Evolutionary conservation across 345 rosid genomes (phyloP).

Genomic region (Trapa incisa): DNA sequence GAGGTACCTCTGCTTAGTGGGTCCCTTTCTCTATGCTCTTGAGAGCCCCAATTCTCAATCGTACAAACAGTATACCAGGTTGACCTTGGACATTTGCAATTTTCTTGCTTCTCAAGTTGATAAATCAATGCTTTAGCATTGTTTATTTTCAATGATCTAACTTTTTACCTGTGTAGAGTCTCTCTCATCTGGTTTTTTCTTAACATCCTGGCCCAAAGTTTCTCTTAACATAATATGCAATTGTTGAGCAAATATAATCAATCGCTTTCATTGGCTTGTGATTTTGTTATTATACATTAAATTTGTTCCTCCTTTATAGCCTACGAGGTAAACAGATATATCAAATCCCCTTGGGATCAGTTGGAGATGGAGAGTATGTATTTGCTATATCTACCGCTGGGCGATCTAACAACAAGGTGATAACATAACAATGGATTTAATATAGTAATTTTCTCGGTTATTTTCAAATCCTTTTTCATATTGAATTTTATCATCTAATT

Average conservation of each 20-base stretch:
- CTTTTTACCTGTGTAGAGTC: neutral
- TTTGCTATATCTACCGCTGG: constrained; percentile 62
- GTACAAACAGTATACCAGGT: constrained; percentile 87
- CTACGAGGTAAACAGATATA: constrained; percentile 72
- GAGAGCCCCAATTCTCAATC: constrained; percentile 65
- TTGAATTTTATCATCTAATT: neutral
- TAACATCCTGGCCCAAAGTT: neutral
- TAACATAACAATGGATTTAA: neutral
- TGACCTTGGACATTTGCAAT: neutral
- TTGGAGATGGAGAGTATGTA: constrained; percentile 62
- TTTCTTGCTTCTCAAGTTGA: neutral
- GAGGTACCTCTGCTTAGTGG: constrained; percentile 76
- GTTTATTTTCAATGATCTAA: neutral
- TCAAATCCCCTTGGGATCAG: constrained; percentile 55
- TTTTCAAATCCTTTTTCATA: constrained; percentile 3
- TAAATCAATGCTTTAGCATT: neutral
- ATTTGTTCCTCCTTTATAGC: constrained; percentile 21
- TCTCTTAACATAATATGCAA: neutral
- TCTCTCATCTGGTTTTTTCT: neutral
- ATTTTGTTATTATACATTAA: neutral
- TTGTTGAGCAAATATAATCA: neutral
- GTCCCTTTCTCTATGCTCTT: constrained; percentile 73
- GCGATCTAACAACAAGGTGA: constrained; percentile 48
- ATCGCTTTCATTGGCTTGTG: neutral
- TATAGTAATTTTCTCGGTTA: neutral